phyloP scores from a whole-genome alignment of 495 filamentous ascomycete species.

The Lophiostoma macrostomum region DNA sequence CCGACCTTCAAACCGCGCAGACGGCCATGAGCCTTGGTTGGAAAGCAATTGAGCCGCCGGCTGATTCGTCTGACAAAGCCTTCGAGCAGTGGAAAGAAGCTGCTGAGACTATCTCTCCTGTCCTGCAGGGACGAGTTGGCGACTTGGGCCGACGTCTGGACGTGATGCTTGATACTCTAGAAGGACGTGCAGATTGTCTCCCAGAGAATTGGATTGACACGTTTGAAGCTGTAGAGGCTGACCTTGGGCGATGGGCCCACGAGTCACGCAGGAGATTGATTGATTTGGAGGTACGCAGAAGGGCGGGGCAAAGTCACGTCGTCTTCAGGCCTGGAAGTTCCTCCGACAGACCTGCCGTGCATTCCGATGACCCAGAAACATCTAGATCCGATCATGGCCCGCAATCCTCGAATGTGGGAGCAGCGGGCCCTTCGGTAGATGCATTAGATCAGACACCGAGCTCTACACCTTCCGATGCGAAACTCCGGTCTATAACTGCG shows the following conservation, averaged over 20 bases:
- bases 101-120: conserved; percentile 59
- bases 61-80: conserved; percentile 19
- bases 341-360: neutral
- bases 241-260: conserved; percentile 74
- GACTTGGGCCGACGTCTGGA: conserved; percentile 73
- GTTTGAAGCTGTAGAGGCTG: conserved; percentile 73
- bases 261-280: conserved; percentile 39
- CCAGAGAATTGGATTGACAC: conserved; percentile 85
- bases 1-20: conserved; percentile 62
- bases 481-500: neutral
- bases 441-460: too few species aligned
- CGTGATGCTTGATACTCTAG: conserved; percentile 76
- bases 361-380: conserved; percentile 1
- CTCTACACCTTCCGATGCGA: too few species aligned
- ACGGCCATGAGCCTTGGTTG: conserved; percentile 62
- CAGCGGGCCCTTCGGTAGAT: too few species aligned
- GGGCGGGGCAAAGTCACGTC: neutral
- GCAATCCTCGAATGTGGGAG: too few species aligned
- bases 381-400: neutral
- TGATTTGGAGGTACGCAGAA: conserved; percentile 37
- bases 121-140: conserved; percentile 66
- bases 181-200: conserved; percentile 76
- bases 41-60: conserved; percentile 48
- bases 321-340: neutral
- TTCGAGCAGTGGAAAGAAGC: conserved; percentile 42